A percentile compares a stretch with the other conserved stretches of the same genome.
These are phyloP conservation scores for Lachnum nothofagi DNA, from an alignment of 2,329 filamentous ascomycete species.

Conservation along the genomic window DNA sequence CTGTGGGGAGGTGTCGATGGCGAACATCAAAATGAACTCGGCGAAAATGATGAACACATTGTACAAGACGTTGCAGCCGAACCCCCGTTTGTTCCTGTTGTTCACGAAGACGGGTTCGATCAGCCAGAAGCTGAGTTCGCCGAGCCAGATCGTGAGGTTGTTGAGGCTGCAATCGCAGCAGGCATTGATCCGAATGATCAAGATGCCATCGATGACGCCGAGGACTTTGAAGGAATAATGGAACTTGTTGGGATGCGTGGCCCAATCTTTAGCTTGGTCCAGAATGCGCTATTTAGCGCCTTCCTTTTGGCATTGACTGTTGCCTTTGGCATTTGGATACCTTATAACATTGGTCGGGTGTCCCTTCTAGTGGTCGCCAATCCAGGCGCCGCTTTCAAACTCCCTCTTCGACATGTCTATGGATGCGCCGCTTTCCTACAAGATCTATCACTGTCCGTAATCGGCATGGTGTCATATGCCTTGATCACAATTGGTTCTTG, in stretches of 20 bases:
- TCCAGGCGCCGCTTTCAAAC: slow-evolving; percentile 62
- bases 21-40: slow-evolving; percentile 38
- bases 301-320: slow-evolving; percentile 85
- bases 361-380: slow-evolving; percentile 75
- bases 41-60: slow-evolving; percentile 53
- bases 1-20: slow-evolving; percentile 55
- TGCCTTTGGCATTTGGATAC: slow-evolving; percentile 78
- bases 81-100: slow-evolving; percentile 52
- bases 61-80: slow-evolving; percentile 56
- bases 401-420: slow-evolving; percentile 68
- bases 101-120: slow-evolving; percentile 21
- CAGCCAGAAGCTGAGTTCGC: slow-evolving; percentile 28
- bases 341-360: slow-evolving; percentile 86
- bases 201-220: slow-evolving; percentile 75
- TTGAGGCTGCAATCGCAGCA: slow-evolving; percentile 60
- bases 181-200: slow-evolving; percentile 72
- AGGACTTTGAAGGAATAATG: slow-evolving; percentile 93
- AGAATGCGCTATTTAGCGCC: slow-evolving; percentile 91
- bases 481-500: slow-evolving; percentile 19
- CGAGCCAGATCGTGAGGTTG: slow-evolving; percentile 52
- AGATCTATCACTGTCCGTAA: slow-evolving; percentile 63
- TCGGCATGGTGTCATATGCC: slow-evolving; percentile 48
- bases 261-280: slow-evolving; percentile 79
- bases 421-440: slow-evolving; percentile 72
- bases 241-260: slow-evolving; percentile 96